Evolutionary conservation across 306 rosid species (phyloP), one percentile per base, ranked within the genome.

Genomic region (Cucumis melo): DNA sequence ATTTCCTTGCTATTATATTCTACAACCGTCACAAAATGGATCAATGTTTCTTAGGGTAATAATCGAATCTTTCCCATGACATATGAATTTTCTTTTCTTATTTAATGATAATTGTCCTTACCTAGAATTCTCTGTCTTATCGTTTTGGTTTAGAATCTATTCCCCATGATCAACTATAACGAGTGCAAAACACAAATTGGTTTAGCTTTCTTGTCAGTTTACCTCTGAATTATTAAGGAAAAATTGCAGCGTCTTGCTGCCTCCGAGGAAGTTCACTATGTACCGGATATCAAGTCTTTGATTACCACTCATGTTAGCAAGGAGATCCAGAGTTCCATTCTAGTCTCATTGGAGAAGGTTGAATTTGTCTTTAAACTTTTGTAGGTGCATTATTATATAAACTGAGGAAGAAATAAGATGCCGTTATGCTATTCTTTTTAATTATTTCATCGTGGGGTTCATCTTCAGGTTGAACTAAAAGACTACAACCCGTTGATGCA

Each of bases 31-130:
- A 66, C 79, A 77, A 75, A 84, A 78, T 2, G 97, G 94, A 76
- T 84, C 91, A 73, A 87, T 91, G 92, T 92, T 87, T 71, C 83
- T 91, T 78, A 86, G 92, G 85, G 92, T 91, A 75, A 86, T 83
- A 78, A 74, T 68, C 68, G 27, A 63, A 51, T 42, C 65, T 66
- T 21, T 64, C 32, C 10, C 65, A 17, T 65, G 60, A 78, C 50
- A 6, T 16, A 36, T 81, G 75, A 39, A 61, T 75, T 27, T 16
- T 9, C 38, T 60, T 48, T 60, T 19, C 21, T 24, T 17, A 32
- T 46, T 10, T 6, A 53, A 51, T 19, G 24, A 53, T 29, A 10
- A 53, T 7, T n/a, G 3, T n/a, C 21, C 39, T 73, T 41, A 75
- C 51, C n/a, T 21, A 21, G 53, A 8, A 41, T 41, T 70, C 58